These are phyloP conservation scores for Phaeosphaeria sp. DNA, from an alignment of 2,329 filamentous ascomycete species.

Conservation along the genomic window DNA sequence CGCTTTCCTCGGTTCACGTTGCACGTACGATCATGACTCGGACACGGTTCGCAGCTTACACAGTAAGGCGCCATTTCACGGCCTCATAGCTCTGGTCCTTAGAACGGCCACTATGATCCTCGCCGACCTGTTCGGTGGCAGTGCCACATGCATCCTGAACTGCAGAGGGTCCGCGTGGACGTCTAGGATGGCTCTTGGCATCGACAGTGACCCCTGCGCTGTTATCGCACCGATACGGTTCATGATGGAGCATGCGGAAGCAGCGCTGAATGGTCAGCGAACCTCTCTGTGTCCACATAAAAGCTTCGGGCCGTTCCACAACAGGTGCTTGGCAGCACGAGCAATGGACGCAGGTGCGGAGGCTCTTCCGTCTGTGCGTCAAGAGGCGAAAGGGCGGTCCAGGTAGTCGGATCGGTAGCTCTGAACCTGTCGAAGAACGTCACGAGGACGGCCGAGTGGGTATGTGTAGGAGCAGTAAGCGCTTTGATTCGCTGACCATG, in stretches of 20 bases:
- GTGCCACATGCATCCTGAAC: not conserved
- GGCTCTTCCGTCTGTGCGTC: slow-evolving; percentile 4
- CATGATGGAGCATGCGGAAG: slow-evolving; percentile 6
- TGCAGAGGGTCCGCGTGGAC: slow-evolving; percentile 2
- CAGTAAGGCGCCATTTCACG: slow-evolving; percentile 2
- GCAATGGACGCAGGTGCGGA: slow-evolving; percentile 6
- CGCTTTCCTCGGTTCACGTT: not conserved
- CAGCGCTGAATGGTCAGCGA: not conserved
- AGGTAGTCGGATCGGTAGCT: not conserved
- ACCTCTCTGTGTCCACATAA: not conserved
- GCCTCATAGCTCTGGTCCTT: not conserved
- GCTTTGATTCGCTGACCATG: not conserved
- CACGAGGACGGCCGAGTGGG: not conserved
- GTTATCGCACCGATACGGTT: slow-evolving; percentile 8
- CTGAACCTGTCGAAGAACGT: not conserved
- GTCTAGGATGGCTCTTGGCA: not conserved
- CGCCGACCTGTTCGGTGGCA: not conserved
- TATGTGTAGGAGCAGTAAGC: not conserved
- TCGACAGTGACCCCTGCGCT: not conserved
- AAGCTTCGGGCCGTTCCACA: slow-evolving; percentile 16
- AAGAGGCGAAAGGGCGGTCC: not conserved
- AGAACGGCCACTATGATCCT: not conserved
- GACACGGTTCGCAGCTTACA: slow-evolving; percentile 17
- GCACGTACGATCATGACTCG: slow-evolving; percentile 8
- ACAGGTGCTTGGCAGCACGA: slow-evolving; percentile 6